Base-by-base conservation (phyloP, 2,329 filamentous ascomycete genomes). In the Venturia asperata region DNA sequence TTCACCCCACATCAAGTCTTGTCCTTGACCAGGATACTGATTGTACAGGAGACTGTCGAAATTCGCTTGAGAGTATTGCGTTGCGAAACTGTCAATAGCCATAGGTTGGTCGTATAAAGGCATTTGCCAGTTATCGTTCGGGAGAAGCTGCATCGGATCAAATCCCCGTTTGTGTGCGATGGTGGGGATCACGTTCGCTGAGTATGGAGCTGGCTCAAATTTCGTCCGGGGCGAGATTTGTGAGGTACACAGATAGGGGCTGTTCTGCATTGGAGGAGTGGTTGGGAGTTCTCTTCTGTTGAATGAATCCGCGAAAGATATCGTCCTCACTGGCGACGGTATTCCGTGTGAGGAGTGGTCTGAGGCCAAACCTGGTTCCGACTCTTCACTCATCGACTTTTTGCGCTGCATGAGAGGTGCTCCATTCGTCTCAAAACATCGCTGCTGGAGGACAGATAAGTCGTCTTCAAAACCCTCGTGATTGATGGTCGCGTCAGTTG, bases 391-490 rank as follows among this genome's bases (percentile, higher is more conserved):
- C 65, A 82, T 77, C 0, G 83, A 86, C 58, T 79, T 79, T 70
- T 82, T 78, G 64, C 82, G 78, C 66, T 80, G 80, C 72, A 80
- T 81, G 65, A 77, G n/a, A 81, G 82, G 52, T 80, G 77, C 37
- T 80, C 79, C 67, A 84, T 77, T 49, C 87, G 71, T 37, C 6
- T 19, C 30, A 13, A 64, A 56, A 30, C 47, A 61, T 55, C 80
- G 79, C 65, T 82, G 79, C 70, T 86, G 84, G 73, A 87, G 77
- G 37, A 78, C 75, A 45, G 78, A 77, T 66, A 80, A 77, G 71
- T 85, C 81, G 65, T 87, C 85, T 70, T 87, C 84, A 69, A 87
- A 87, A 3, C 74, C 76, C 66, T 81, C 79, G 62, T 78, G 72
- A n/a, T 79, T 76, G 13, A 70, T 70, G 27, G 67, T 69, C 17